A percentile compares a stretch with the other conserved stretches of the same genome.
Evolutionary conservation across 192 early-diverging fungal species (phyloP).

Genomic region (Gorgonomyces haynaldii): DNA sequence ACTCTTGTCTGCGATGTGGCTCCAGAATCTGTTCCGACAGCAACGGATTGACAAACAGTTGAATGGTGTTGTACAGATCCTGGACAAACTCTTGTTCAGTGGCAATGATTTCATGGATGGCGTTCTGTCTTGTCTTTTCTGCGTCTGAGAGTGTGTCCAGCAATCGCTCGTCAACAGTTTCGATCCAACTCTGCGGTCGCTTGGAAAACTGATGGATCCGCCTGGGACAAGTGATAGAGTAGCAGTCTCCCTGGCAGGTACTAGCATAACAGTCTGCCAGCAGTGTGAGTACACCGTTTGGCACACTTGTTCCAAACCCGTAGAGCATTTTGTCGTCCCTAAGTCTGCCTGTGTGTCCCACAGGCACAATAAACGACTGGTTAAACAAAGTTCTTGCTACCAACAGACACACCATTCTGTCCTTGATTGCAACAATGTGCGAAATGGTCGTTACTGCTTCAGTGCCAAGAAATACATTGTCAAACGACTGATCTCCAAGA

Average conservation of each 20-base stretch:
- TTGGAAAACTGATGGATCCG: conserved; percentile 15
- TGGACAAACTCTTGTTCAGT: conserved; percentile 86
- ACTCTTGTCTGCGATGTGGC: conserved; percentile 42
- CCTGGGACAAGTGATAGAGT: conserved; percentile 79
- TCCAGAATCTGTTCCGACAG: conserved; percentile 44
- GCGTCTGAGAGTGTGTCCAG: conserved; percentile 51
- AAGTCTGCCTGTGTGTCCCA: too few species aligned
- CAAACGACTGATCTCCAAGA: too few species aligned
- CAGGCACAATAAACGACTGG: too few species aligned
- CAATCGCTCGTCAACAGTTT: neutral
- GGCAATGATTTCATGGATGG: conserved; percentile 83
- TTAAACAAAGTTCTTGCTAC: too few species aligned
- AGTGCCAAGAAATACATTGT: too few species aligned
- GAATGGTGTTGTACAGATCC: conserved; percentile 65
- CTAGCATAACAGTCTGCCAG: conserved; percentile 89
- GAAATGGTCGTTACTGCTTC: too few species aligned
- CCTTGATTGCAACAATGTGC: too few species aligned
- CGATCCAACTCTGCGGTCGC: neutral
- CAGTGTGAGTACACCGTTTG: conserved; percentile 81
- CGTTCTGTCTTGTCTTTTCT: conserved; percentile 85
- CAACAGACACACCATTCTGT: too few species aligned
- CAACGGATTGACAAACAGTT: conserved; percentile 21
- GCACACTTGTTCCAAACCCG: too few species aligned
- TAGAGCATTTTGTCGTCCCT: too few species aligned
- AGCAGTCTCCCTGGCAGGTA: conserved; percentile 78